Conservation (phyloP, 768 basidiomycete species). For the Boletus pseudopeckii region DNA sequence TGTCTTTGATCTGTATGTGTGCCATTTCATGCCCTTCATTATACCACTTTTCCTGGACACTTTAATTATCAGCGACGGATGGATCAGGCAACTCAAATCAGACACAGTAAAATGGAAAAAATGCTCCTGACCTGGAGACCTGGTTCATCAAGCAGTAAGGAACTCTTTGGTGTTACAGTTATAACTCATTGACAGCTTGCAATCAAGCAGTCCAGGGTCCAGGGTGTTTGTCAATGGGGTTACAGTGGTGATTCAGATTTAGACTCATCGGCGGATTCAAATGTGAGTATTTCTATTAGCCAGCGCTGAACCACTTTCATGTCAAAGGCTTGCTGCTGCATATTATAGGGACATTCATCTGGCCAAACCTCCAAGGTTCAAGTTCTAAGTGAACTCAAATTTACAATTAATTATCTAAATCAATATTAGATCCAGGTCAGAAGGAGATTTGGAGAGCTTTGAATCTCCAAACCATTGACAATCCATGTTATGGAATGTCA, state of each 20-base stretch:
- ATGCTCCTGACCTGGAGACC: slow-evolving; percentile 95
- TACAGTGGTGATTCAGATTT: no score
- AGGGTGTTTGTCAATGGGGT: slow-evolving; percentile 60
- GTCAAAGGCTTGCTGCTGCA: slow-evolving; percentile 20
- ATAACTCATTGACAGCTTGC: slow-evolving; percentile 59
- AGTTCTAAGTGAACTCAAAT: slow-evolving; percentile 77
- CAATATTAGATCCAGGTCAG: no score
- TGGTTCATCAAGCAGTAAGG: slow-evolving; percentile 73
- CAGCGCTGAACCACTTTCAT: no score
- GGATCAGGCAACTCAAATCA: slow-evolving; percentile 74
- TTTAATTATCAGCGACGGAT: slow-evolving; percentile 61
- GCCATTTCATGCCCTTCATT: slow-evolving; percentile 77
- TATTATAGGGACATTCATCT: slow-evolving; percentile 24
- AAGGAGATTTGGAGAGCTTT: no score
- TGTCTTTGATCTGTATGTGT: slow-evolving; percentile 88
- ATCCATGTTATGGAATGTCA: slow-evolving; percentile 72
- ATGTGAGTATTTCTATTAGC: slow-evolving; percentile 40
- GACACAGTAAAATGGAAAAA: slow-evolving; percentile 96
- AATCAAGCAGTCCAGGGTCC: slow-evolving; percentile 55
- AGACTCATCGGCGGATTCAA: slow-evolving; percentile 35
- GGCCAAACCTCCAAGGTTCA: slow-evolving; percentile 66
- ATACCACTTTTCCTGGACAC: slow-evolving; percentile 82
- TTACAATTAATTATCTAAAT: no score
- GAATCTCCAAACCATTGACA: slow-evolving; percentile 68
- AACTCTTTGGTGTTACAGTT: slow-evolving; percentile 84